phyloP scores from a whole-genome alignment of 2,329 filamentous ascomycete genomes.

The Ploettnerulaceae sp. region DNA sequence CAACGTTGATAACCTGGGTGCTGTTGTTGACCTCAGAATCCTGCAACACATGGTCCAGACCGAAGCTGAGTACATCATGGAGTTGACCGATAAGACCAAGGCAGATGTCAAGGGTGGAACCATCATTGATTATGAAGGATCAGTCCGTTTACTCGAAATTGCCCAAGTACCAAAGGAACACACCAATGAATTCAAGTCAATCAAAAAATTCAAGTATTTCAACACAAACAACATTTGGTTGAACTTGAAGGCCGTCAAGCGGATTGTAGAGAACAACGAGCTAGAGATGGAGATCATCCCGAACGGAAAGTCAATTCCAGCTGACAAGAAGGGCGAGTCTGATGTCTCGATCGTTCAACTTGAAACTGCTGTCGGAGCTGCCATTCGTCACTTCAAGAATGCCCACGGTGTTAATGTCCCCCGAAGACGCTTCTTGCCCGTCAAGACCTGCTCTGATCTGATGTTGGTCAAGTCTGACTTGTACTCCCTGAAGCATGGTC shows the following conservation, averaged over 20 bases:
- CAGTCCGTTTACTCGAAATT: constrained; percentile 94
- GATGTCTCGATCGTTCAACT: constrained; percentile 97
- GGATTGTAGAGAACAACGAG: constrained; percentile 96
- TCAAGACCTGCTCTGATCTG: constrained; percentile 99
- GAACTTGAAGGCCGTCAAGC: constrained; percentile 96
- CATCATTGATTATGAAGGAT: constrained; percentile 98
- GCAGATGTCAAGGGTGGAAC: constrained; percentile 99
- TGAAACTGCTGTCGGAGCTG: constrained; percentile 96
- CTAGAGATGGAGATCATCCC: constrained; percentile 99
- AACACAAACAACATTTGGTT: constrained; percentile 99
- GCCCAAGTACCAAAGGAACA: constrained; percentile 99
- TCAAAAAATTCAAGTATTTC: constrained; percentile 99
- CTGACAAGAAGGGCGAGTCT: constrained; percentile 99
- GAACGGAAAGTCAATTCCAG: constrained; percentile 97
- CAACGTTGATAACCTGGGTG: constrained; percentile 97
- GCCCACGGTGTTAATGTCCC: constrained; percentile 99
- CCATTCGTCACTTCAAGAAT: constrained; percentile 98
- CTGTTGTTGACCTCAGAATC: constrained; percentile 95
- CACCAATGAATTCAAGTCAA: constrained; percentile 99
- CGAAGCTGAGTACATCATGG: constrained; percentile 98
- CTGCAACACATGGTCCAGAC: constrained; percentile 99
- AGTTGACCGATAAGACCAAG: constrained; percentile 99
- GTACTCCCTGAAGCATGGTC: constrained; percentile 97
- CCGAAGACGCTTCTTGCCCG: constrained; percentile 93
- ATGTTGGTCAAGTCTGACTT: constrained; percentile 99